Percentiles rank a stretch among this genome's conserved stretches.
phyloP scores from a whole-genome alignment of 164 flowering plant species.

The Sedum album region DNA sequence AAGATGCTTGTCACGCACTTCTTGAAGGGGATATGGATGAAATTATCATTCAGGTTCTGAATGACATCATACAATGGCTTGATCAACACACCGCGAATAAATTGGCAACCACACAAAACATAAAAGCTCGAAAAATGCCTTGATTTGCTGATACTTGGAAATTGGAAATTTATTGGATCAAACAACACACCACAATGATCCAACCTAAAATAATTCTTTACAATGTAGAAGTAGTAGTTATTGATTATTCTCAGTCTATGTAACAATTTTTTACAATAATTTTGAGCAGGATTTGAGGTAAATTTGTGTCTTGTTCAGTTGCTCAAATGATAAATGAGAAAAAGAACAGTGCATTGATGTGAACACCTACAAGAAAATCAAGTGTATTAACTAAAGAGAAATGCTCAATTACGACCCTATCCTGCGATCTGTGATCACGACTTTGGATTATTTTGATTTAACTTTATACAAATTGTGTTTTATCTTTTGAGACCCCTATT shows the following conservation, averaged over 20 bases:
- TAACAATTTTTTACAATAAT: neutral
- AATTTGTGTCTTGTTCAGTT: neutral
- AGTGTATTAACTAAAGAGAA: no score
- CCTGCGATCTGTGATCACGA: no score
- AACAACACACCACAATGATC: neutral
- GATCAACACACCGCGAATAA: slow-evolving; percentile 33
- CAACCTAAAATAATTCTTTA: neutral
- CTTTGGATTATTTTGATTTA: no score
- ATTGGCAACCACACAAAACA: neutral
- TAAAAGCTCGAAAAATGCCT: neutral
- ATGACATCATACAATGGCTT: slow-evolving; percentile 78
- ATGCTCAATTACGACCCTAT: no score
- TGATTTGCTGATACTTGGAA: neutral
- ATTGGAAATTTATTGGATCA: neutral
- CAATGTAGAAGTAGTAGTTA: neutral
- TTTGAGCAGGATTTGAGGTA: neutral
- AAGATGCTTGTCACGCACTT: slow-evolving; percentile 66
- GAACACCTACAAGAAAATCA: no score
- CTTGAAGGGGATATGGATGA: slow-evolving; percentile 97
- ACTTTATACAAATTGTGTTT: no score
- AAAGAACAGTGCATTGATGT: no score
- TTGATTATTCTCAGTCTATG: neutral
- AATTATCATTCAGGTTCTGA: slow-evolving; percentile 40
- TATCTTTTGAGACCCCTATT: no score
- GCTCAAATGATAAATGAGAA: neutral